Base-by-base conservation (phyloP, 2,329 filamentous ascomycete genomes). In the Aspergillus japonicus region DNA sequence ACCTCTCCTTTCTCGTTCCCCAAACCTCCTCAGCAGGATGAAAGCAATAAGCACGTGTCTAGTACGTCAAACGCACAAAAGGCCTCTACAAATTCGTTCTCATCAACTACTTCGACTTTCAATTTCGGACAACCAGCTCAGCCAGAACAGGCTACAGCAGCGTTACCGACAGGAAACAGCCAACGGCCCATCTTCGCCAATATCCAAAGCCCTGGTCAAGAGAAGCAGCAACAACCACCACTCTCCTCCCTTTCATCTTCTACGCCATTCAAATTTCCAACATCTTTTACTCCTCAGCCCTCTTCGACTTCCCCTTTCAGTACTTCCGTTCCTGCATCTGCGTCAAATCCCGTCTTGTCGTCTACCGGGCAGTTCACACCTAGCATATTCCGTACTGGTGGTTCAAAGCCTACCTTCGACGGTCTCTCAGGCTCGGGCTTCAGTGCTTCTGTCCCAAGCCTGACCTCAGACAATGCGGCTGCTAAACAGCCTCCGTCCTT, bases 291-390 rank as follows among this genome's bases (percentile, higher is more conserved):
- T 21, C 19, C 48, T 5, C 29, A 44, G 12, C 26, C 49, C 5
- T 48, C 56, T 14, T 51, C 54, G 11, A 26, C 60, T 14, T 42
- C 60, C 2, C 12, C 49, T 23, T 56, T 53, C 35, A 56, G 21
- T 29, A 5, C 54, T 56, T 48, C 62, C 23, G 39, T 47, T 19
- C 57, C 33, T 58, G 12, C 42, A 3, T 58, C 56, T 16, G 52
- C 55, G 11, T 49, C 55, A 31, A 57, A 52, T 11, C 29, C 59
- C n/a, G n/a, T 56, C 47, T 50, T 7, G 4, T 29, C 49, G 14
- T 58, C 64, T 62, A 50, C 61, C 54, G 52, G 57, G 14, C 59
- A 66, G 50, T 50, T 66, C n/a, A 48, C 61, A 12, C 50, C 57
- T 35, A 63, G 62, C 52, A 44, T 64, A 23, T 66, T 63, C 21